These are phyloP conservation scores for Venturia effusa DNA, from an alignment of 2,329 filamentous ascomycete species.

Conservation along the genomic window DNA sequence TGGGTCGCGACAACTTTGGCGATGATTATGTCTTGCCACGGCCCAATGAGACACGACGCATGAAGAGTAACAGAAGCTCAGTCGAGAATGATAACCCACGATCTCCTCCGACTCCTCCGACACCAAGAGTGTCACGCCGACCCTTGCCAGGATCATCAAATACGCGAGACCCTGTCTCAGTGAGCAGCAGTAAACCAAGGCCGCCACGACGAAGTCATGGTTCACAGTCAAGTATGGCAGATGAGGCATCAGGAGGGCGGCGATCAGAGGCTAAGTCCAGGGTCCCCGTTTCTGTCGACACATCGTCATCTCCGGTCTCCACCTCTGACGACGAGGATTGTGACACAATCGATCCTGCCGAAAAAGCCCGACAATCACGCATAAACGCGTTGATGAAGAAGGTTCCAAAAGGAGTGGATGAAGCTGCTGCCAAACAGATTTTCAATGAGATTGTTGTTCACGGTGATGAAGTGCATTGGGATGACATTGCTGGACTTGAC, in stretches of 20 bases:
- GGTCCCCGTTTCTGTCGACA: neutral
- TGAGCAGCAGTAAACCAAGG: neutral
- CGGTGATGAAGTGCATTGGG: conserved; percentile 91
- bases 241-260: neutral
- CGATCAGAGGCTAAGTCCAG: neutral
- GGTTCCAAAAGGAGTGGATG: conserved; percentile 72
- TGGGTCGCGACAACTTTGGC: neutral
- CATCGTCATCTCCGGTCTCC: neutral
- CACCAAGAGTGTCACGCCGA: neutral
- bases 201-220: neutral
- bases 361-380: conserved; percentile 3
- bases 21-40: neutral
- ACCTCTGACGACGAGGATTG: neutral
- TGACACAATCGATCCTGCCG: neutral
- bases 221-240: neutral
- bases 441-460: conserved; percentile 92
- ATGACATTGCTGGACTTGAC: conserved; percentile 83
- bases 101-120: neutral
- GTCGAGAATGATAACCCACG: neutral
- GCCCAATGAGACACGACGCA: neutral
- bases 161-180: neutral
- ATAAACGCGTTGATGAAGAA: conserved; percentile 19
- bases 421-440: conserved; percentile 75
- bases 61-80: neutral
- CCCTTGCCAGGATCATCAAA: neutral